Evolutionary conservation across 73 alveolate genomes (phyloP), one percentile per base, ranked within the genome.

Genomic region (Durusdinium trenchii): DNA sequence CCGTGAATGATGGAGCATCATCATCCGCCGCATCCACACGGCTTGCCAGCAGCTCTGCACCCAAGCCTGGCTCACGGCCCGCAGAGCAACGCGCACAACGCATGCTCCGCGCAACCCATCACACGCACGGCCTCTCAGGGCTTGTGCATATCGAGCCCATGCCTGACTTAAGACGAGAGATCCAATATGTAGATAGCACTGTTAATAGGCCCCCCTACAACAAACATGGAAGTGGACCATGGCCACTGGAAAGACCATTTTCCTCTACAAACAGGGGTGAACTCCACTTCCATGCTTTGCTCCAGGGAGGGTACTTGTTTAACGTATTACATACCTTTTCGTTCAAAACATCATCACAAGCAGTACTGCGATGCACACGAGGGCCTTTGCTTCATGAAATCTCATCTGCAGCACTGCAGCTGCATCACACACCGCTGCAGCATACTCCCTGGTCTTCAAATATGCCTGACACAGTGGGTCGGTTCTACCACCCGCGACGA

Each of bases 391-490:
- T 5, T 91, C 98, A 30, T 69, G 71, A 46, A 73, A 42, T 6
- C 98, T 75, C 75, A 47, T 54, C 98, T 91, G 98, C 38, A 91
- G 82, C 16, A 52, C 89, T 60, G 50, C 35, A 6, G 98, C 86
- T 0, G 98, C 98, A 47, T 91, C 98, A 48, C 89, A 75, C n/a
- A 76, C 89, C 7, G 98, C 98, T n/a, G 98, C 98, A 28, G 69
- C 98, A 52, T 47, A 91, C n/a, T 91, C 98, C 20, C 98, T 36
- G 42, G 69, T 54, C 87, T 91, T 91, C 45, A 91, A 45, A 35
- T 61, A 57, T 1, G 98, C 98, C 98, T 91, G 89, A 60, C 96
- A 6, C 64, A 54, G 64, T 20, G 64, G 20, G 64, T 9, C 64
- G 28, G 64, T n/a, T n/a, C n/a, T n/a, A n/a, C n/a, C n/a, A n/a